These are phyloP conservation scores for Kwoniella newhampshirensis DNA, from an alignment of 768 basidiomycete genomes.

Conservation along the genomic window DNA sequence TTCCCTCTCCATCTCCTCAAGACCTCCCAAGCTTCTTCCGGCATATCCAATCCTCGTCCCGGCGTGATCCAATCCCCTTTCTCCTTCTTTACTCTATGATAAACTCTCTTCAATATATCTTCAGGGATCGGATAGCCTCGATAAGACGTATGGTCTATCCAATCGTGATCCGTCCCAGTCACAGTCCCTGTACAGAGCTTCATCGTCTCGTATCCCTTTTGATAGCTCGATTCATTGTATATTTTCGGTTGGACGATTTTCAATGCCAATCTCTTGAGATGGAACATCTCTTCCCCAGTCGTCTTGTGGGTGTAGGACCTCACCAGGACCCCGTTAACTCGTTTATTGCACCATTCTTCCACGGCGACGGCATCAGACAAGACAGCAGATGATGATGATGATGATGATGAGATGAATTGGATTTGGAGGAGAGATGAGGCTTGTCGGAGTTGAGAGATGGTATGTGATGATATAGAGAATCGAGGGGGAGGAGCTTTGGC, in stretches of 20 bases:
- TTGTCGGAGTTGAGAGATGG: constrained; percentile 8
- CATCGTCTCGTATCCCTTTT: neutral
- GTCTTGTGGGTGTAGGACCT: constrained; percentile 8
- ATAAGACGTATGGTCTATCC: constrained; percentile 16
- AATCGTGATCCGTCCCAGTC: constrained; percentile 4
- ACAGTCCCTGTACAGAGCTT: neutral
- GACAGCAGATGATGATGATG: neutral
- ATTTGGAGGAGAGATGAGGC: constrained; percentile 7
- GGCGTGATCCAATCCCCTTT: constrained; percentile 8
- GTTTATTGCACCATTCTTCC: constrained; percentile 9
- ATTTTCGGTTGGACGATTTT: constrained; percentile 7
- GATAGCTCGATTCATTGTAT: neutral
- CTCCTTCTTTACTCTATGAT: constrained; percentile 1
- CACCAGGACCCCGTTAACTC: constrained; percentile 16
- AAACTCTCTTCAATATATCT: constrained; percentile 9
- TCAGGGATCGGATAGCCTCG: constrained; percentile 5
- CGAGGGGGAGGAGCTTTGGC: constrained; percentile 19
- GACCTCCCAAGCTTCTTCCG: constrained; percentile 17
- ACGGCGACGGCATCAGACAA: too few species aligned
- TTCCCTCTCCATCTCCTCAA: constrained; percentile 13
- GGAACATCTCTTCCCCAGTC: constrained; percentile 14
- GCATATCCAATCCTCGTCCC: constrained; percentile 1
- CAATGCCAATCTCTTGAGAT: constrained; percentile 11
- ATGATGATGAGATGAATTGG: constrained; percentile 9
- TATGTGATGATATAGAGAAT: constrained; percentile 12